A percentile compares a stretch with the other conserved stretches of the same genome.
These are phyloP conservation scores for Gigaspora rosea DNA, from an alignment of 192 early-diverging fungal species.

Conservation along the genomic window DNA sequence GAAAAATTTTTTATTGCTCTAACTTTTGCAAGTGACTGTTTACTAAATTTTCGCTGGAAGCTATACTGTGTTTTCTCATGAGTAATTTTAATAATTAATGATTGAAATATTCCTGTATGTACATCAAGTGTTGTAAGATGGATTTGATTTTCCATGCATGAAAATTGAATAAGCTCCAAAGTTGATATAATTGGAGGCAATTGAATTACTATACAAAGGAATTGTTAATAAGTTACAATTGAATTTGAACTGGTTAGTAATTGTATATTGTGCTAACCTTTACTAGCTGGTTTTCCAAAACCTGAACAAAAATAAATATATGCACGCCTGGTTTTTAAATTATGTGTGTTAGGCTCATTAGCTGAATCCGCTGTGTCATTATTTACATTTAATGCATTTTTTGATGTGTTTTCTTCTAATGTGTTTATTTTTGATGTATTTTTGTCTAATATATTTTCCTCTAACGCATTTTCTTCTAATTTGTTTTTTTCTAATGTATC, in stretches of 20 bases:
- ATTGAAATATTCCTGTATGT: not conserved
- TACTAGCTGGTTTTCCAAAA: not conserved
- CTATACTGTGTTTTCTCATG: constrained; percentile 14
- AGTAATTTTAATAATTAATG: constrained; percentile 5
- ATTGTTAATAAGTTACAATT: not conserved
- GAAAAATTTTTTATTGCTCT: not conserved
- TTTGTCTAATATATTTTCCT: no score
- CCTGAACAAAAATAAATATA: constrained; percentile 14
- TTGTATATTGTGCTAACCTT: not conserved
- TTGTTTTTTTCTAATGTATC: no score
- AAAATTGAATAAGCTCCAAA: not conserved
- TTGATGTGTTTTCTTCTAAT: no score
- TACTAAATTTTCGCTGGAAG: not conserved
- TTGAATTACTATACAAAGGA: not conserved
- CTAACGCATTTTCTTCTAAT: no score
- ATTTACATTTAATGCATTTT: no score
- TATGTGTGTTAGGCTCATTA: no score
- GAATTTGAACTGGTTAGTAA: not conserved
- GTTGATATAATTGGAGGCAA: not conserved
- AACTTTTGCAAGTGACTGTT: not conserved
- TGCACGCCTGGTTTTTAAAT: no score
- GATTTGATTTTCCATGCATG: constrained; percentile 2
- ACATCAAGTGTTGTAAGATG: constrained; percentile 8
- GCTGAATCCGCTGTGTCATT: no score
- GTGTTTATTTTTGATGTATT: no score